phyloP scores from a whole-genome alignment of 257 asterid species.

The Rauvolfia tetraphylla region DNA sequence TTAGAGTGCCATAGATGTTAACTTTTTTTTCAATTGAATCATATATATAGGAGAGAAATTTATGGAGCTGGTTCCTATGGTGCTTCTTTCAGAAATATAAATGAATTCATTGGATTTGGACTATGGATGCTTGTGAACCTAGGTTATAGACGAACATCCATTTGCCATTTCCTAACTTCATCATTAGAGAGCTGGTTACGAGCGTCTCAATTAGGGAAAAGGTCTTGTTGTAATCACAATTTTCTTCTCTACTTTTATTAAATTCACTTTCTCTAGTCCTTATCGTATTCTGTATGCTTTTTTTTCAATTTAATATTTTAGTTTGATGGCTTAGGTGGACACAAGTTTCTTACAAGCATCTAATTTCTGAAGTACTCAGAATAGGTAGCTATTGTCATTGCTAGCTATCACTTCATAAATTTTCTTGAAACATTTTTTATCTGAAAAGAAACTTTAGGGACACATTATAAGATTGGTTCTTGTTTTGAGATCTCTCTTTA shows the following conservation, averaged over 20 bases:
- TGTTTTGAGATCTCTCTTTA: conserved; percentile 8
- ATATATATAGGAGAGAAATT: background rate
- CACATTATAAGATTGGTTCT: background rate
- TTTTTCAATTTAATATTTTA: background rate
- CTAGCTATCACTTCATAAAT: background rate
- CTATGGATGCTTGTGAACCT: background rate
- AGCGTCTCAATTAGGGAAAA: background rate
- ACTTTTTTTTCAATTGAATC: background rate
- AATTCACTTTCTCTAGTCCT: background rate
- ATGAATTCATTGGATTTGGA: background rate
- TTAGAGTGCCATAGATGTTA: background rate
- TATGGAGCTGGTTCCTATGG: background rate
- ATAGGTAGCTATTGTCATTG: too few relatives aligned
- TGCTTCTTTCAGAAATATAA: background rate
- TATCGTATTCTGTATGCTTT: background rate
- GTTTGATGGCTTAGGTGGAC: background rate
- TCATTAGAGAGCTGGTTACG: background rate
- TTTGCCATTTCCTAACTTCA: background rate
- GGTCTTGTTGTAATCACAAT: background rate
- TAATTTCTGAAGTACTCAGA: background rate
- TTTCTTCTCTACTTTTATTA: background rate
- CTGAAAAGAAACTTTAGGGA: background rate
- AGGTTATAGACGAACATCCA: background rate
- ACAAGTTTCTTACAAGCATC: background rate
- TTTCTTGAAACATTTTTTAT: background rate